These are phyloP conservation scores for Verticillium nubilum DNA, from an alignment of 2,329 filamentous ascomycete genomes.

Conservation along the genomic window DNA sequence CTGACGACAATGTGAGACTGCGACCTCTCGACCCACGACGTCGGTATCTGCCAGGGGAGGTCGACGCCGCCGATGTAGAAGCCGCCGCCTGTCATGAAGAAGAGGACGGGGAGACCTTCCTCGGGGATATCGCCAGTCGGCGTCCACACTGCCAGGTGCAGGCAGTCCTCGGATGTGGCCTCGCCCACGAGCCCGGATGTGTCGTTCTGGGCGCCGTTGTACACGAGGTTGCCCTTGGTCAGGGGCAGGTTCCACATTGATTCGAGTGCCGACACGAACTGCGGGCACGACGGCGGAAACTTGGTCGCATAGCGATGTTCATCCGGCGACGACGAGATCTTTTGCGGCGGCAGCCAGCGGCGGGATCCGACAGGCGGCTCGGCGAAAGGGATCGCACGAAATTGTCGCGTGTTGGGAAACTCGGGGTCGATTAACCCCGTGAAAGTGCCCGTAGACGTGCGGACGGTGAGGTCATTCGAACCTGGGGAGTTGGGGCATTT, in stretches of 20 bases:
- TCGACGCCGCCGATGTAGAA: constrained; percentile 36
- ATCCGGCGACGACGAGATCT: constrained; percentile 13
- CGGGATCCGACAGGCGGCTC: constrained; percentile 23
- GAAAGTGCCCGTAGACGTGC: constrained; percentile 23
- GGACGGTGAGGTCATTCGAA: constrained; percentile 16
- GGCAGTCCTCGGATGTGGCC: constrained; percentile 30
- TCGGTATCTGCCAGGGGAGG: constrained; percentile 38
- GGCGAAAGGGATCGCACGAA: constrained; percentile 30
- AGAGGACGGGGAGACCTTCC: constrained; percentile 32
- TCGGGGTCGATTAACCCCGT: constrained; percentile 25
- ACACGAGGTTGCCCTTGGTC: constrained; percentile 15
- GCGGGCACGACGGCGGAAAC: constrained; percentile 25
- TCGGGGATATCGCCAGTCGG: constrained; percentile 18
- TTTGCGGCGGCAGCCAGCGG: constrained; percentile 22
- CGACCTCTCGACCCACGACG: constrained; percentile 33
- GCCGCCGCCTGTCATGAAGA: constrained; percentile 42
- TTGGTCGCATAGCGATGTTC: constrained; percentile 19
- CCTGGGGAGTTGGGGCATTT: neutral
- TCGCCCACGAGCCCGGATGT: constrained; percentile 15
- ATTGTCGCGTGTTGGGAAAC: constrained; percentile 27
- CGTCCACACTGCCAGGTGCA: constrained; percentile 40
- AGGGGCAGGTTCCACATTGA: constrained; percentile 19
- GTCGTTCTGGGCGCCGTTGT: constrained; percentile 15
- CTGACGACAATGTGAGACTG: constrained; percentile 22
- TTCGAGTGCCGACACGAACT: constrained; percentile 22